These are phyloP conservation scores for Lactifluus piperatus DNA, from an alignment of 768 basidiomycete genomes.

Conservation along the genomic window DNA sequence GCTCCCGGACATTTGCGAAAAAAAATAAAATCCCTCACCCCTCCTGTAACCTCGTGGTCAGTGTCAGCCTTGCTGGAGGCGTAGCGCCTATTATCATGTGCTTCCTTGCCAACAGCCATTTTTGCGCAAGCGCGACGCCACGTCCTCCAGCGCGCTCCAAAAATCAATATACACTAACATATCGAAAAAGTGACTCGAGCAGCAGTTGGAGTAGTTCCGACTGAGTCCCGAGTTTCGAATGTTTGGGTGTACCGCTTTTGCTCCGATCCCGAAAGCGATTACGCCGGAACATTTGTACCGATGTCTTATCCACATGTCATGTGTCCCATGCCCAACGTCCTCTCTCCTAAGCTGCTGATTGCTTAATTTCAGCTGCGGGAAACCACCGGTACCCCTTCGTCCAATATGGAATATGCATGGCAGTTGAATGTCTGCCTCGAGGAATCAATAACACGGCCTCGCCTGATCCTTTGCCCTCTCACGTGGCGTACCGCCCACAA, in stretches of 20 bases:
- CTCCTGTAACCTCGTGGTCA: not conserved
- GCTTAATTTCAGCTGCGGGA: not conserved
- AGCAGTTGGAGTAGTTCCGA: not conserved
- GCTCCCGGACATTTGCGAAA: not conserved
- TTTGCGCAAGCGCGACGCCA: constrained; percentile 2
- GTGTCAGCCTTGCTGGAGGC: not conserved
- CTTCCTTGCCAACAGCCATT: not conserved
- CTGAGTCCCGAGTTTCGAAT: not conserved
- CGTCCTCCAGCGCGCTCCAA: not conserved
- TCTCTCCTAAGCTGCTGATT: constrained; percentile 8
- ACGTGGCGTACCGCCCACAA: not conserved
- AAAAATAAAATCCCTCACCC: not conserved
- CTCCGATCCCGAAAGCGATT: not conserved
- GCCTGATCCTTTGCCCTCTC: not conserved
- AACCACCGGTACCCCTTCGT: not conserved
- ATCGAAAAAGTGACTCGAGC: not conserved
- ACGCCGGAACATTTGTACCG: not conserved
- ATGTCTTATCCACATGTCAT: not conserved
- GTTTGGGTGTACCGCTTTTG: not conserved
- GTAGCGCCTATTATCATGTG: constrained; percentile 12
- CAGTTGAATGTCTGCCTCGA: constrained; percentile 5
- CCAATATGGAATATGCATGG: not conserved
- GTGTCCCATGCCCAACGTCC: not conserved
- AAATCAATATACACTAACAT: too few species aligned
- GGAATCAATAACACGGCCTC: not conserved